A percentile compares a stretch with the other conserved stretches of the same genome.
phyloP scores from a whole-genome alignment of 768 basidiomycete genomes.

The Pisolithus microcarpus region DNA sequence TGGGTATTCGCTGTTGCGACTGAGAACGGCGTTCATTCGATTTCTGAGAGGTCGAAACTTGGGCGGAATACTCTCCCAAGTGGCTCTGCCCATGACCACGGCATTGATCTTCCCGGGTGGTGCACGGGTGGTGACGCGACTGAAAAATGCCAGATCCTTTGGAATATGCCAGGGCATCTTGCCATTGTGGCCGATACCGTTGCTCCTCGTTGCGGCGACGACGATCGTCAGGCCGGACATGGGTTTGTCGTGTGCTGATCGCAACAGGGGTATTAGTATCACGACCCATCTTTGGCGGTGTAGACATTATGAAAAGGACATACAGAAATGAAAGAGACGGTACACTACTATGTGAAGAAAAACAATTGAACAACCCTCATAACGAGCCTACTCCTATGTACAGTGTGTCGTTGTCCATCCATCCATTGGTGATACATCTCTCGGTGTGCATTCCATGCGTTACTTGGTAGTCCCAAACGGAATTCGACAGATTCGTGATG shows the following conservation, averaged over 20 bases:
- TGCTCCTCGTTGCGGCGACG: slow-evolving; percentile 80
- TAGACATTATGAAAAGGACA: not conserved
- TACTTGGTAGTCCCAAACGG: no score
- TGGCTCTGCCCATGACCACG: slow-evolving; percentile 93
- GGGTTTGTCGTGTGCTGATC: not conserved
- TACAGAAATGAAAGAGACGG: not conserved
- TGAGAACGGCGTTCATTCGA: slow-evolving; percentile 74
- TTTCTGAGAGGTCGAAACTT: slow-evolving; percentile 75
- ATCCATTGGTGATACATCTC: no score
- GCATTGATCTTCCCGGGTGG: slow-evolving; percentile 55
- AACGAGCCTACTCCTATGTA: not conserved
- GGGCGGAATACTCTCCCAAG: slow-evolving; percentile 93
- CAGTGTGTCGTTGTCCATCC: no score
- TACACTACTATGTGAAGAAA: not conserved
- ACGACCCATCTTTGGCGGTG: not conserved
- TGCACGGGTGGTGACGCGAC: slow-evolving; percentile 61
- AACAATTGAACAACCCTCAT: not conserved
- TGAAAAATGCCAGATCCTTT: slow-evolving; percentile 89
- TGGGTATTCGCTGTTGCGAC: slow-evolving; percentile 49
- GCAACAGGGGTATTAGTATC: no score
- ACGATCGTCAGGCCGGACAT: slow-evolving; percentile 82
- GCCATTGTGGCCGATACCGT: slow-evolving; percentile 79
- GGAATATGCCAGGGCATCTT: slow-evolving; percentile 85
- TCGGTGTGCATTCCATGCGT: no score
- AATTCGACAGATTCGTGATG: no score